Evolutionary conservation across 2,329 filamentous ascomycete genomes (phyloP), one percentile per base, ranked within the genome.

Genomic region (Botrytis sinoallii): DNA sequence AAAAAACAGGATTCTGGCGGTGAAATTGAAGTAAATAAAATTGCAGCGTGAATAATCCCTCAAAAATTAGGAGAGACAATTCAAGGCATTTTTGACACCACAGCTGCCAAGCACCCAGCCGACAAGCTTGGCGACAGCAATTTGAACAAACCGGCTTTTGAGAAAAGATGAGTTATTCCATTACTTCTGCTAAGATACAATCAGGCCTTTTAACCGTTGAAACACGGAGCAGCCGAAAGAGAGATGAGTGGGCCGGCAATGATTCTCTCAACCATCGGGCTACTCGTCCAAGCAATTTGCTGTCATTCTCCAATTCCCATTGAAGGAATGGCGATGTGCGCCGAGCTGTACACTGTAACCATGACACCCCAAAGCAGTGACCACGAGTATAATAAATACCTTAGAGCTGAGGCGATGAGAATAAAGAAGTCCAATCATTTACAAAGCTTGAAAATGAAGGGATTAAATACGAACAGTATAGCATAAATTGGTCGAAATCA

Each of bases 41-140:
- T 32, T 67, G 61, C 25, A 70, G 25, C 42, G 32, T 60, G 40
- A 60, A 70, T 70, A 40, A 60, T 70, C 29, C 52, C 29, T 35
- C 55, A 46, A 5, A 9, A 32, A 72, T 35, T 4, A 14, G 42
- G 63, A 32, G 57, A 44, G 44, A n/a, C 29, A 72, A 57, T 42
- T 20, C 44, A 32, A 59, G 18, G 40, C 55, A 66, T 42, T 55
- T 52, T 59, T 9, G 64, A 69, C 42, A 73, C 71, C 42, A 69
- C 71, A 69, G 64, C 64, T 73, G 71, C 71, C 71, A 73, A 73
- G 64, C 42, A 29, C 16, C 25, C 64, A 69, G 64, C 71, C 71
- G 40, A 61, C 32, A 10, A 29, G 40, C 71, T 73, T 73, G 71
- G 71, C 71, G 29, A 60, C 32, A 69, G n/a, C 61, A 46, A 22